A percentile compares a stretch with the other conserved stretches of the same genome.
Evolutionary conservation across 345 rosid genomes (phyloP).

Genomic region (Mallotus nudiflorus): DNA sequence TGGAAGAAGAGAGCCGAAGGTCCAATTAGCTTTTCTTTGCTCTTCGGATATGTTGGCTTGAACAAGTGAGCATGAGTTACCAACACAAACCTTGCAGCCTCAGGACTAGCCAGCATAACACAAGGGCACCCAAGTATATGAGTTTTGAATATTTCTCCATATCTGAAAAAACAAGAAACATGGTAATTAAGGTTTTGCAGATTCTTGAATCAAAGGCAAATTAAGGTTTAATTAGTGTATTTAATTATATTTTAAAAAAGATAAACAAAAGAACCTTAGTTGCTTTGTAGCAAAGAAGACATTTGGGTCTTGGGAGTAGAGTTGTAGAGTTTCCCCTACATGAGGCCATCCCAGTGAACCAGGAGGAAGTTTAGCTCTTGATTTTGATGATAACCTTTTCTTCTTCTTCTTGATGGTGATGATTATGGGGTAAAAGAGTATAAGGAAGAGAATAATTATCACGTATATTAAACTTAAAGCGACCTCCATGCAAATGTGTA

Average conservation of each 20-base stretch:
- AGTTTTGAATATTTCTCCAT: slow-evolving; percentile 52
- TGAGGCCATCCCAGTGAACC: slow-evolving; percentile 66
- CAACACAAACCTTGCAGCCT: slow-evolving; percentile 48
- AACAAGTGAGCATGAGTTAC: slow-evolving; percentile 48
- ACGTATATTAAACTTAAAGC: slow-evolving; percentile 26
- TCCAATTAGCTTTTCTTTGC: slow-evolving; percentile 52
- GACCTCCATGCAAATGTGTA: slow-evolving; percentile 39
- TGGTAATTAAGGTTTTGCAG: too few species aligned
- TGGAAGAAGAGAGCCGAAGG: slow-evolving; percentile 56
- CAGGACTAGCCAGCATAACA: slow-evolving; percentile 50
- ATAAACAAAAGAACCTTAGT: background rate
- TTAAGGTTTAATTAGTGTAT: too few species aligned
- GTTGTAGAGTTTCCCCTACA: slow-evolving; percentile 53
- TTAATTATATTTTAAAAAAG: too few species aligned
- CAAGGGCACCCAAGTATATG: slow-evolving; percentile 59
- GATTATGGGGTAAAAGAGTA: slow-evolving; percentile 33
- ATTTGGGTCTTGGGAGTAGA: slow-evolving; percentile 56
- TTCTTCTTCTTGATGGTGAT: slow-evolving; percentile 9
- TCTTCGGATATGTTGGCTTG: slow-evolving; percentile 56
- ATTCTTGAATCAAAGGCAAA: too few species aligned
- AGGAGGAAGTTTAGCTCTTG: slow-evolving; percentile 45
- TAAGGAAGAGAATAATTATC: slow-evolving; percentile 38
- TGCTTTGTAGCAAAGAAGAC: slow-evolving; percentile 46
- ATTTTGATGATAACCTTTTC: background rate
- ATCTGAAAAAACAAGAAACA: slow-evolving; percentile 14